A percentile compares a stretch with the other conserved stretches of the same genome.
phyloP scores from a whole-genome alignment of 2,329 filamentous ascomycete genomes.

The Orbilia brochopaga region DNA sequence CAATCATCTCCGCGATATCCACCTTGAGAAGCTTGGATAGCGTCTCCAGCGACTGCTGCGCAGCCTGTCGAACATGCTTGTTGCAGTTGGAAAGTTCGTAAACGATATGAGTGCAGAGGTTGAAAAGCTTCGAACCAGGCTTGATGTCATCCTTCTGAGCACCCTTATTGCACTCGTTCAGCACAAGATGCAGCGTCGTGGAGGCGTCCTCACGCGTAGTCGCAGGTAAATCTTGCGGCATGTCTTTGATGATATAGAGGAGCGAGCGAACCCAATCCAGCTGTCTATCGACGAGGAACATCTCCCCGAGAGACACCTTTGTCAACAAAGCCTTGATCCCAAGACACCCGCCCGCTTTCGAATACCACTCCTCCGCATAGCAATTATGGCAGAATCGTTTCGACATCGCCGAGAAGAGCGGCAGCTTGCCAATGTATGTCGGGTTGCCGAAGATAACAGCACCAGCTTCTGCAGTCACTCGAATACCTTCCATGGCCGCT shows the following conservation, averaged over 20 bases:
- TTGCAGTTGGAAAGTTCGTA: constrained; percentile 95
- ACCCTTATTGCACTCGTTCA: constrained; percentile 78
- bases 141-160: constrained; percentile 79
- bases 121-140: constrained; percentile 70
- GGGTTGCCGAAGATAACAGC: constrained; percentile 78
- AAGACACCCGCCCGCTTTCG: constrained; percentile 87
- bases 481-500: constrained; percentile 78
- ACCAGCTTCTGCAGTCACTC: constrained; percentile 77
- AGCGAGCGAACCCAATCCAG: constrained; percentile 88
- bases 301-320: constrained; percentile 80
- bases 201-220: constrained; percentile 84
- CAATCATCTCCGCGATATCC: constrained; percentile 84
- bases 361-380: constrained; percentile 98
- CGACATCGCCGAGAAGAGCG: constrained; percentile 83
- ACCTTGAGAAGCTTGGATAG: constrained; percentile 78
- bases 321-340: constrained; percentile 89
- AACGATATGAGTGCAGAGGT: constrained; percentile 83
- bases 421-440: constrained; percentile 73
- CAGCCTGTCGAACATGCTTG: constrained; percentile 86
- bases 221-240: constrained; percentile 90
- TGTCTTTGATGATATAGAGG: constrained; percentile 97
- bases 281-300: constrained; percentile 82
- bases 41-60: constrained; percentile 78
- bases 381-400: constrained; percentile 91
- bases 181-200: constrained; percentile 78